These are phyloP conservation scores for Marvania coccoides DNA, from an alignment of 139 green algal genomes.

Conservation along the genomic window DNA sequence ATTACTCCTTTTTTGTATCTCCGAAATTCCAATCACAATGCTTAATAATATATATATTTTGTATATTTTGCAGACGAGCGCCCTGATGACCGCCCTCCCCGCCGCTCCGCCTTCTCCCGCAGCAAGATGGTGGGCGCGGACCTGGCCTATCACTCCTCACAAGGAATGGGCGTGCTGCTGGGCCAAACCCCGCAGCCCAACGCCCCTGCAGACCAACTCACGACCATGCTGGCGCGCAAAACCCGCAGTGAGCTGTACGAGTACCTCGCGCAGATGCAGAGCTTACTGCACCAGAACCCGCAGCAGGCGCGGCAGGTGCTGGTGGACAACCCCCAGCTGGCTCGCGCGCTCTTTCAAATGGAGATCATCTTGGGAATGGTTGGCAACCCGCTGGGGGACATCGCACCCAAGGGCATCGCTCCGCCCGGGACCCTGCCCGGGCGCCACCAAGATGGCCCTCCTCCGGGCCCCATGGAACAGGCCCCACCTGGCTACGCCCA, in stretches of 20 bases:
- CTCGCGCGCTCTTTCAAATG: conserved; percentile 81
- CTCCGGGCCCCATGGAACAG: not conserved
- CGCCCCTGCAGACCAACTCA: conserved; percentile 9
- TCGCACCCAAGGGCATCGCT: conserved; percentile 13
- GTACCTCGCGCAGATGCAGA: conserved; percentile 51
- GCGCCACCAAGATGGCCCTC: not conserved
- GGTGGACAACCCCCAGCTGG: conserved; percentile 74
- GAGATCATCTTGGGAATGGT: conserved; percentile 82
- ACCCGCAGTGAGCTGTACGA: conserved; percentile 59
- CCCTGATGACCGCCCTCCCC: too few species aligned
- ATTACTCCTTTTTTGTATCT: too few species aligned
- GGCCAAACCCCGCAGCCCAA: not conserved
- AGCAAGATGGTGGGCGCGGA: conserved; percentile 16
- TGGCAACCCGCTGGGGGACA: conserved; percentile 23
- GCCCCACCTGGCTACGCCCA: not conserved
- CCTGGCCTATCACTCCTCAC: conserved; percentile 19
- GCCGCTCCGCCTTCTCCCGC: not conserved
- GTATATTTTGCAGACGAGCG: too few species aligned
- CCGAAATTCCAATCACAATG: too few species aligned
- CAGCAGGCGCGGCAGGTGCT: conserved; percentile 64
- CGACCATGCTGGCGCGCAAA: conserved; percentile 31
- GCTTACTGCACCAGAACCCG: conserved; percentile 29
- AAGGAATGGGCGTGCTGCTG: conserved; percentile 16
- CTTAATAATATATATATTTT: too few species aligned
- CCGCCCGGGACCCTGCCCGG: conserved; percentile 7